Conservation (phyloP, 2,329 filamentous ascomycete species). For the Pseudocercospora fijiensis region DNA sequence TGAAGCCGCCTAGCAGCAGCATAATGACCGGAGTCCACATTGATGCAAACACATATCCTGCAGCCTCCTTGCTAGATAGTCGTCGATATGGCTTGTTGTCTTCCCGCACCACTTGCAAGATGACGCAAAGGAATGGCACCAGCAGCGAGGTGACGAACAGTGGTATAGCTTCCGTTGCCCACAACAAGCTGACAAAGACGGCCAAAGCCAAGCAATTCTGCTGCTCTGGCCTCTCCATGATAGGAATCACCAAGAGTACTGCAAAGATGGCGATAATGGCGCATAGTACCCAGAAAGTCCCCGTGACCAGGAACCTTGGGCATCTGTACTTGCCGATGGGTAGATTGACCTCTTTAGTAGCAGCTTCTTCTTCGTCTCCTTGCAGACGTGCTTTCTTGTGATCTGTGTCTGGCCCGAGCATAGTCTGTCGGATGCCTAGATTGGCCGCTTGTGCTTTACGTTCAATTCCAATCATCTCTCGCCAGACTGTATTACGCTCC, state of each 20-base stretch:
- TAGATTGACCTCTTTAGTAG: constrained; percentile 70
- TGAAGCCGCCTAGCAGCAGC: constrained; percentile 93
- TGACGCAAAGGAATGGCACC: constrained; percentile 88
- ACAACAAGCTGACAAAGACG: constrained; percentile 87
- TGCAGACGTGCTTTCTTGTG: constrained; percentile 70
- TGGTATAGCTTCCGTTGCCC: constrained; percentile 93
- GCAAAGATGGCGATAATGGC: constrained; percentile 71
- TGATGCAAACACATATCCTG: constrained; percentile 80
- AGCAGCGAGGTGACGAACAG: constrained; percentile 93
- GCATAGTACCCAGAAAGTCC: constrained; percentile 75
- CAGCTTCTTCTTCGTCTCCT: constrained; percentile 71
- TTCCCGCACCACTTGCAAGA: constrained; percentile 78
- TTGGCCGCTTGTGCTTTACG: constrained; percentile 91
- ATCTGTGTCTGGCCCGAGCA: constrained; percentile 73
- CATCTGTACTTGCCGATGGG: constrained; percentile 74
- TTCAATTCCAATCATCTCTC: constrained; percentile 98
- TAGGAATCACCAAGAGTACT: constrained; percentile 70
- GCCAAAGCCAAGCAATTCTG: constrained; percentile 95
- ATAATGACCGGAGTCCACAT: constrained; percentile 99
- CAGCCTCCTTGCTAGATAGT: constrained; percentile 76
- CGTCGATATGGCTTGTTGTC: constrained; percentile 69
- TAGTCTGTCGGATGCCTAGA: constrained; percentile 72
- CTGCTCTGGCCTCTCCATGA: constrained; percentile 84
- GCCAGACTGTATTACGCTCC: constrained; percentile 98
- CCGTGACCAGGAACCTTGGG: constrained; percentile 80